Evolutionary conservation across 139 green algal genomes (phyloP).

Genomic region (Edaphochlamys debaryana): DNA sequence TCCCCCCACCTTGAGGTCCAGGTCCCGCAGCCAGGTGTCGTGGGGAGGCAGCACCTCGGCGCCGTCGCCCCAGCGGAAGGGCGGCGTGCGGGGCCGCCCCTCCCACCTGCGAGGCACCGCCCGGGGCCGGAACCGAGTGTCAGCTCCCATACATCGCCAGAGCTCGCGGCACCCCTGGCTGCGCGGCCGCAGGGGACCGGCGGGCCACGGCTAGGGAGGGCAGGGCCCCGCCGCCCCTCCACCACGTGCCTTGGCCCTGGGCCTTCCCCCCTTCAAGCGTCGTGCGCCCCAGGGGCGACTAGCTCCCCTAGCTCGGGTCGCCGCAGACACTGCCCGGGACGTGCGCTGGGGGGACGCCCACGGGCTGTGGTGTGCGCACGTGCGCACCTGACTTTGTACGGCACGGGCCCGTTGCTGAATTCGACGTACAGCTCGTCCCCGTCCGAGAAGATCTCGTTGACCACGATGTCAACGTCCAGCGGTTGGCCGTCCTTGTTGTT

Average conservation of each 20-base stretch:
- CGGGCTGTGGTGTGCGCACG: too few relatives aligned
- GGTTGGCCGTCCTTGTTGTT: conserved; percentile 71
- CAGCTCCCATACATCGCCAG: not conserved
- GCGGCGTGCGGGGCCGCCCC: conserved; percentile 72
- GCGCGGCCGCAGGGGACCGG: too few relatives aligned
- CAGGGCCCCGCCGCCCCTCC: too few relatives aligned
- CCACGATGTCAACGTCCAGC: conserved; percentile 78
- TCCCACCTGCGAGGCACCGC: conserved; percentile 84
- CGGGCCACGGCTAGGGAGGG: too few relatives aligned
- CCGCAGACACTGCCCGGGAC: too few relatives aligned
- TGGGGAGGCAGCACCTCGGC: conserved; percentile 66
- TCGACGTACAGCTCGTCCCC: conserved; percentile 75
- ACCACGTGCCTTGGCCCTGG: too few relatives aligned
- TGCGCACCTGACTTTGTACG: conserved; percentile 68
- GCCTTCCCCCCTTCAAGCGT: too few relatives aligned
- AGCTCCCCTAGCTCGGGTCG: too few relatives aligned
- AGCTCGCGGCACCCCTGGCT: not conserved
- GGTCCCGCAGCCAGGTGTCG: conserved; percentile 73
- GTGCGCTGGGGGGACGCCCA: too few relatives aligned
- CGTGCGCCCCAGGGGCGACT: too few relatives aligned
- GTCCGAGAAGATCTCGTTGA: conserved; percentile 78
- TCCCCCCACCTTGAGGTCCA: conserved; percentile 66
- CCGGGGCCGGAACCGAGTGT: too few relatives aligned
- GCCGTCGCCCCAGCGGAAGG: conserved; percentile 73
- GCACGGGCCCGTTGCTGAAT: conserved; percentile 71